Conservation (phyloP, 768 basidiomycete species). For the Pholiota conissans region DNA sequence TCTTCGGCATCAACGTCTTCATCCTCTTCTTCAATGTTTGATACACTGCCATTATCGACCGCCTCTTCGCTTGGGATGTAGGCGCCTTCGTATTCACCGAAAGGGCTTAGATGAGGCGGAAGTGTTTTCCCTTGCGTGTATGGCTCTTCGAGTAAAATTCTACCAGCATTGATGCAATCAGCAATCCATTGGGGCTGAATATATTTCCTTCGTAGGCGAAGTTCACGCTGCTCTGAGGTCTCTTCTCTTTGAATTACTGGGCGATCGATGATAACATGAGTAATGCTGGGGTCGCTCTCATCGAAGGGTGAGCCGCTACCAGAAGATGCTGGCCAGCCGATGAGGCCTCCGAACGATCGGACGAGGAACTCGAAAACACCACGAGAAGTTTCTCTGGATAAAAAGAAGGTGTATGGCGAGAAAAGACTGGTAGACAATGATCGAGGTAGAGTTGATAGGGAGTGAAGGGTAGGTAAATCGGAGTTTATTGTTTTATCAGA, state of each 20-base stretch:
- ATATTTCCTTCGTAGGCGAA: constrained; percentile 72
- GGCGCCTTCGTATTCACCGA: constrained; percentile 78
- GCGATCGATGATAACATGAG: constrained; percentile 94
- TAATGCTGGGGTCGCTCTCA: constrained; percentile 81
- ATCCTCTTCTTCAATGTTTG: constrained; percentile 22
- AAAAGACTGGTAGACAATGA: constrained; percentile 68
- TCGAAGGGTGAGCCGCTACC: constrained; percentile 81
- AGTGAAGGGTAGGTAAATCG: constrained; percentile 67
- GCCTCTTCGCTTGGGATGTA: constrained; percentile 60
- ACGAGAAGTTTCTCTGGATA: constrained; percentile 91
- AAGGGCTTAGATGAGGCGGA: constrained; percentile 95
- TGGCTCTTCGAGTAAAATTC: constrained; percentile 78
- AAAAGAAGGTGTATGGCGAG: constrained; percentile 84
- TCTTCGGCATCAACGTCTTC: neutral
- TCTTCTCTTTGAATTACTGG: constrained; percentile 60
- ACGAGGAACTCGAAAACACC: constrained; percentile 93
- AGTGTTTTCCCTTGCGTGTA: constrained; percentile 85
- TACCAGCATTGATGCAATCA: constrained; percentile 90
- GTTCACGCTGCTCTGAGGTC: constrained; percentile 58
- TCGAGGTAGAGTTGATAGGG: constrained; percentile 59
- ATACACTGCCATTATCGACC: constrained; percentile 19
- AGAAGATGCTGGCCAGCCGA: constrained; percentile 85
- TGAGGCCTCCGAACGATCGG: constrained; percentile 86
- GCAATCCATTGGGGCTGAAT: constrained; percentile 98
- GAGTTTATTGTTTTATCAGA: constrained; percentile 42